Percentiles rank a stretch among this genome's conserved stretches.
These are phyloP conservation scores for Paxillus ammoniavirescens DNA, from an alignment of 768 basidiomycete species.

Conservation along the genomic window DNA sequence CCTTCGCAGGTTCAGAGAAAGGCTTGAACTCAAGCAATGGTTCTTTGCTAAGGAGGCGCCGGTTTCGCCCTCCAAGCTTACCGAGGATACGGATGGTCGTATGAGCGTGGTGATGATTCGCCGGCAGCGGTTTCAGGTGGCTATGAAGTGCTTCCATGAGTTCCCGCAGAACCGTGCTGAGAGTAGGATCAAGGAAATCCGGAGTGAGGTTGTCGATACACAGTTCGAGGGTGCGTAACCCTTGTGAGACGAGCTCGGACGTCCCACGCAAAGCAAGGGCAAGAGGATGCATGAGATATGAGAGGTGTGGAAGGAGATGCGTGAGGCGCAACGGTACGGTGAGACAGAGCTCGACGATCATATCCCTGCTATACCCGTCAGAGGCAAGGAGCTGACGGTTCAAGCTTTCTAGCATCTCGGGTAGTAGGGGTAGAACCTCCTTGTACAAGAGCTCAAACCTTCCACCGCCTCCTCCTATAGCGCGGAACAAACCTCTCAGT, in stretches of 20 bases:
- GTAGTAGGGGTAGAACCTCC: constrained; percentile 92
- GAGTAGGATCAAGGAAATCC: constrained; percentile 95
- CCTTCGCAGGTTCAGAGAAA: constrained; percentile 66
- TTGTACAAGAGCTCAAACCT: constrained; percentile 93
- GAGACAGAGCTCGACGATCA: constrained; percentile 95
- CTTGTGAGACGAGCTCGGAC: constrained; percentile 91
- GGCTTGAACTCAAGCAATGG: constrained; percentile 70
- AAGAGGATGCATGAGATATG: constrained; percentile 94
- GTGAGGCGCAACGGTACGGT: constrained; percentile 95
- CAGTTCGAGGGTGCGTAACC: constrained; percentile 93
- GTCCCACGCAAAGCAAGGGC: constrained; percentile 86
- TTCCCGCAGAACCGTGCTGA: constrained; percentile 88
- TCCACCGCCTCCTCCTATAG: constrained; percentile 88
- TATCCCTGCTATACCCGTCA: constrained; percentile 78
- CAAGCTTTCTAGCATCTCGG: constrained; percentile 94
- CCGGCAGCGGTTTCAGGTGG: constrained; percentile 86
- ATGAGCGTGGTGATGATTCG: constrained; percentile 86
- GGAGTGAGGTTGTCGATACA: constrained; percentile 98
- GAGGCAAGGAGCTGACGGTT: constrained; percentile 87
- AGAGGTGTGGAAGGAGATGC: constrained; percentile 91
- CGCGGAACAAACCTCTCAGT: constrained; percentile 88
- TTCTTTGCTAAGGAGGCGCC: constrained; percentile 80
- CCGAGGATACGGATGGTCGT: constrained; percentile 95
- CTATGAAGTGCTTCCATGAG: constrained; percentile 93
- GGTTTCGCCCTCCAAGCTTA: constrained; percentile 93